These are phyloP conservation scores for Diaporthe longicolla DNA, from an alignment of 2,329 filamentous ascomycete species.

Conservation along the genomic window DNA sequence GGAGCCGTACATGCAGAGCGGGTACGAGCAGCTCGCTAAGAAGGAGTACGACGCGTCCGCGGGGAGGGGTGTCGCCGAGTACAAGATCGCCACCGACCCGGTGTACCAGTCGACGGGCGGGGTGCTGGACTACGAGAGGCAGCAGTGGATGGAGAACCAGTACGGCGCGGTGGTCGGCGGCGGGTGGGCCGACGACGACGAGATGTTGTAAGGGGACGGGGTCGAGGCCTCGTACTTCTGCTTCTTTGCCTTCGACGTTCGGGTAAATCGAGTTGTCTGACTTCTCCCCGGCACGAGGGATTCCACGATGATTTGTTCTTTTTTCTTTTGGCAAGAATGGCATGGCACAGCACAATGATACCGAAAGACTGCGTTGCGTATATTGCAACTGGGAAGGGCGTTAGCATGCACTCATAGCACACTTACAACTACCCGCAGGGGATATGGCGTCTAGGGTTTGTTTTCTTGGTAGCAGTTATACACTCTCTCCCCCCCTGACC, in stretches of 20 bases:
- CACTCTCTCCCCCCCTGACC: neutral
- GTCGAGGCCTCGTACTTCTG: too few relatives aligned
- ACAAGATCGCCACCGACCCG: constrained; percentile 75
- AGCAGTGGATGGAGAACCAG: constrained; percentile 76
- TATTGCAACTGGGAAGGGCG: constrained; percentile 22
- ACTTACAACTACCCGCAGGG: constrained; percentile 12
- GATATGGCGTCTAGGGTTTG: constrained; percentile 14
- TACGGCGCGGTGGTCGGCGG: constrained; percentile 70
- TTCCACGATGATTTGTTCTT: neutral
- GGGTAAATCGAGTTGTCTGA: neutral
- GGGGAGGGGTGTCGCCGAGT: constrained; percentile 54
- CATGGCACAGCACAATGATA: constrained; percentile 29
- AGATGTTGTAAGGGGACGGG: constrained; percentile 37
- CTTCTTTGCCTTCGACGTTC: neutral
- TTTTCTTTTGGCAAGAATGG: constrained; percentile 11
- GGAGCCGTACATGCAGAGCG: constrained; percentile 88
- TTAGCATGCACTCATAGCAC: constrained; percentile 34
- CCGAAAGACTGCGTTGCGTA: constrained; percentile 29
- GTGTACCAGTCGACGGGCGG: constrained; percentile 68
- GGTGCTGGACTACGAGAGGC: constrained; percentile 59
- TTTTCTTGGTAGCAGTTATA: neutral
- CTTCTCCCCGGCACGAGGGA: neutral
- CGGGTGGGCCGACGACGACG: constrained; percentile 41
- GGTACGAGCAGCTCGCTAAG: constrained; percentile 80
- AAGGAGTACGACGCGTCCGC: constrained; percentile 73